Evolutionary conservation across 73 alveolate species (phyloP).

Genomic region (Paramecium caudatum): DNA sequence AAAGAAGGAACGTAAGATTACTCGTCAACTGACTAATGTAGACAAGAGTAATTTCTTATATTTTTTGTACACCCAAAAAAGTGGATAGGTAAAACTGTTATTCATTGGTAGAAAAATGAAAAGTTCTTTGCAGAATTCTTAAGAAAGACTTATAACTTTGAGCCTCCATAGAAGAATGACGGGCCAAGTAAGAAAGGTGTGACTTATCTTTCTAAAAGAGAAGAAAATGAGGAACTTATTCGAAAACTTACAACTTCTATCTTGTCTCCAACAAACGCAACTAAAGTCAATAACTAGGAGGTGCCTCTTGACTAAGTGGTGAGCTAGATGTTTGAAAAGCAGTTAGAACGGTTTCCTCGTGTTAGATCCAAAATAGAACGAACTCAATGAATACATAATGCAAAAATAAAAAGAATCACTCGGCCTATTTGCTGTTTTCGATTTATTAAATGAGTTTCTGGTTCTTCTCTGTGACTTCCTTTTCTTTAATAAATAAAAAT

Average conservation of each 20-base stretch:
- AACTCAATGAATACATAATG: constrained; percentile 1
- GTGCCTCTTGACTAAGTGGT: constrained; percentile 24
- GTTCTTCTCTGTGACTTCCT: constrained; percentile 59
- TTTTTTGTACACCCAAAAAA: constrained; percentile 43
- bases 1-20: background rate
- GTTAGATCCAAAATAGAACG: constrained; percentile 11
- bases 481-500: background rate
- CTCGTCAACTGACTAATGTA: constrained; percentile 6
- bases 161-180: constrained; percentile 46
- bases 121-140: constrained; percentile 21
- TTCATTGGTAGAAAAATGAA: constrained; percentile 45
- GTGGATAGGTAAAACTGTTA: background rate
- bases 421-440: constrained; percentile 38
- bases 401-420: constrained; percentile 3
- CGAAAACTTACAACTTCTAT: background rate
- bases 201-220: constrained; percentile 33
- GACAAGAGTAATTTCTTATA: constrained; percentile 14
- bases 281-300: background rate
- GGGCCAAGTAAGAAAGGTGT: constrained; percentile 44
- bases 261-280: constrained; percentile 5
- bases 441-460: constrained; percentile 19
- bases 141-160: constrained; percentile 60
- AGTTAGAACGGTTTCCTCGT: constrained; percentile 15
- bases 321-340: background rate
- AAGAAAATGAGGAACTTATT: constrained; percentile 38